These are phyloP conservation scores for Aspergillus melleus DNA, from an alignment of 2,329 filamentous ascomycete genomes.

Conservation along the genomic window DNA sequence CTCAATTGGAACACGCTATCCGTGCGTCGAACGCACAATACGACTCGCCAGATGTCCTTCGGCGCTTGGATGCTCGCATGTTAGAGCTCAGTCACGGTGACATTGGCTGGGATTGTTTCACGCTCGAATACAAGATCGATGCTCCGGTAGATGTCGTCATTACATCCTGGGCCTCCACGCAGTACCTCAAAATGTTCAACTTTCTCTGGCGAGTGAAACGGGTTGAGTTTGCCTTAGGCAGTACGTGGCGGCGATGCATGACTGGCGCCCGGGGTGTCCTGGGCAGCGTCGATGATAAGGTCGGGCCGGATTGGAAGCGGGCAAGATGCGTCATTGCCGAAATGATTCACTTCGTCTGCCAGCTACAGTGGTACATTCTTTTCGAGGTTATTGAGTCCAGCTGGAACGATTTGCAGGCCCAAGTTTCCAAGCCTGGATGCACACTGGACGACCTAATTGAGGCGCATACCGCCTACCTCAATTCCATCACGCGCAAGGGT, in stretches of 20 bases:
- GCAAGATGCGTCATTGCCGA: conserved; percentile 87
- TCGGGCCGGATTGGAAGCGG: conserved; percentile 82
- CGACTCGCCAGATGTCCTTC: conserved; percentile 86
- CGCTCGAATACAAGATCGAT: conserved; percentile 96
- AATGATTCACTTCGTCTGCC: conserved; percentile 97
- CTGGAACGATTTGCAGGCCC: conserved; percentile 85
- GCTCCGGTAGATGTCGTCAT: conserved; percentile 96
- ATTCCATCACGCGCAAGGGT: conserved; percentile 93
- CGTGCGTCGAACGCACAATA: conserved; percentile 96
- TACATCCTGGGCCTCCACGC: conserved; percentile 89
- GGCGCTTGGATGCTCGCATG: conserved; percentile 95
- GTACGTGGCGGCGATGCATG: conserved; percentile 93
- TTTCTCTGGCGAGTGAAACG: conserved; percentile 98
- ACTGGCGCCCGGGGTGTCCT: conserved; percentile 92
- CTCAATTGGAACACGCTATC: conserved; percentile 97
- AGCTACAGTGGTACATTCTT: conserved; percentile 96
- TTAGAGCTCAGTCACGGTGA: conserved; percentile 93
- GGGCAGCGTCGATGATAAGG: conserved; percentile 69
- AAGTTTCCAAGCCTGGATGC: conserved; percentile 78
- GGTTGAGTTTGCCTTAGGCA: conserved; percentile 88
- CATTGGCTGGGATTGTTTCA: conserved; percentile 99
- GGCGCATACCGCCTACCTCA: conserved; percentile 87
- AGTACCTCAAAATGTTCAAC: conserved; percentile 99
- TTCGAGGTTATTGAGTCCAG: conserved; percentile 98
- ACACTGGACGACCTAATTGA: conserved; percentile 94